These are phyloP conservation scores for Didymella arachidicola DNA, from an alignment of 2,329 filamentous ascomycete genomes.

Conservation along the genomic window DNA sequence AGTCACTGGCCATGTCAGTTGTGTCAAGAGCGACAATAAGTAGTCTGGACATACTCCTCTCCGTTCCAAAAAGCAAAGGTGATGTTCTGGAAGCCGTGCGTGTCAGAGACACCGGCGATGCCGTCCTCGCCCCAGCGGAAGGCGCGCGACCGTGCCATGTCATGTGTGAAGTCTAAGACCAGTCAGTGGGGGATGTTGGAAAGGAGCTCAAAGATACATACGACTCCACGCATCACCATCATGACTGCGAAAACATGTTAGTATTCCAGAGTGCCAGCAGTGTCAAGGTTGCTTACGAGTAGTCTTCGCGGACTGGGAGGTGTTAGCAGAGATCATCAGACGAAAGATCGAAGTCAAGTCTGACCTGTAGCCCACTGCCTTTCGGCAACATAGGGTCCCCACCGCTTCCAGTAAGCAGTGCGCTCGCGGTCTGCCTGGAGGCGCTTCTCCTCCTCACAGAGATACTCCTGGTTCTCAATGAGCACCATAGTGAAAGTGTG, in stretches of 20 bases:
- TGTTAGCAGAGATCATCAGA: constrained; percentile 37
- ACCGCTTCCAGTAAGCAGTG: constrained; percentile 96
- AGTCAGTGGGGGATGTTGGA: constrained; percentile 35
- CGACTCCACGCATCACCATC: constrained; percentile 94
- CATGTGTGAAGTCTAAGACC: constrained; percentile 83
- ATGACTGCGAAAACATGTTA: constrained; percentile 61
- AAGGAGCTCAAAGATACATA: constrained; percentile 59
- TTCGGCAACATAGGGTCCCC: constrained; percentile 93
- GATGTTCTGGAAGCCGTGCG: constrained; percentile 89
- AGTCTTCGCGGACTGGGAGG: constrained; percentile 82
- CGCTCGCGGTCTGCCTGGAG: constrained; percentile 84
- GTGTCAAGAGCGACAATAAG: not conserved
- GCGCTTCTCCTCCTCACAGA: constrained; percentile 89
- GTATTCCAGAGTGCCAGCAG: constrained; percentile 23
- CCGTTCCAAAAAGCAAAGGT: constrained; percentile 98
- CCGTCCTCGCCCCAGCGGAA: constrained; percentile 98
- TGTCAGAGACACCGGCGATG: constrained; percentile 94
- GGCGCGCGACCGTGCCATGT: constrained; percentile 84
- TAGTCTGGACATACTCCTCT: constrained; percentile 72
- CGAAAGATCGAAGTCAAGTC: constrained; percentile 32
- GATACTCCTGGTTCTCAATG: constrained; percentile 84
- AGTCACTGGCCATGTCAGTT: constrained; percentile 70
- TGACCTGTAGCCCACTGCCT: constrained; percentile 93
- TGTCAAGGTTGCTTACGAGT: constrained; percentile 64
- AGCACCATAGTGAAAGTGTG: constrained; percentile 73